These are phyloP conservation scores for Cryomyces antarcticus DNA, from an alignment of 495 filamentous ascomycete genomes.

Conservation along the genomic window DNA sequence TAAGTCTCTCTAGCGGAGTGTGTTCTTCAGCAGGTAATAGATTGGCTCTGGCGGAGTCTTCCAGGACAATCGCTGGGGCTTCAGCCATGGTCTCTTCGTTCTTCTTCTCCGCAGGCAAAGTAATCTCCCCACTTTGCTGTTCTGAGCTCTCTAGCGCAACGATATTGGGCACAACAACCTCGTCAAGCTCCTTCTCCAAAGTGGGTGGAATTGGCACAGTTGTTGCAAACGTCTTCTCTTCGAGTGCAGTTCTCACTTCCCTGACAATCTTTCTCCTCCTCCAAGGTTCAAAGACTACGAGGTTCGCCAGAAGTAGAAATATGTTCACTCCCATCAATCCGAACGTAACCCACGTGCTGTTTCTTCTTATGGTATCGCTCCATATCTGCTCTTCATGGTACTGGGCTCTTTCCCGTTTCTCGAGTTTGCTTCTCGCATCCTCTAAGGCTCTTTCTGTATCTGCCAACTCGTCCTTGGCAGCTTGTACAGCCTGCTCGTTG, in stretches of 20 bases:
- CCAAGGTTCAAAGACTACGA: constrained; percentile 93
- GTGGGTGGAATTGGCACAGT: background rate
- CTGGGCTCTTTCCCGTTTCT: constrained; percentile 58
- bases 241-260: constrained; percentile 64
- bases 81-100: background rate
- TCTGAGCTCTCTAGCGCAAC: background rate
- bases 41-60: background rate
- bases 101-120: background rate
- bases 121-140: background rate
- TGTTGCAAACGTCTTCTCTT: constrained; percentile 32
- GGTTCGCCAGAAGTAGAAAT: constrained; percentile 66
- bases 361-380: constrained; percentile 89
- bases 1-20: no score
- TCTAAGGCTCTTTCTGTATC: constrained; percentile 58
- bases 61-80: background rate
- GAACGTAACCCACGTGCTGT: constrained; percentile 97
- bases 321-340: constrained; percentile 95
- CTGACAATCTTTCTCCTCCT: constrained; percentile 56
- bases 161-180: constrained; percentile 3
- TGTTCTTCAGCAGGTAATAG: constrained; percentile 1
- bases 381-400: constrained; percentile 99
- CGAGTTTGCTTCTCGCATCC: constrained; percentile 50
- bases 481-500: constrained; percentile 73
- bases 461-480: constrained; percentile 48
- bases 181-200: constrained; percentile 10